Base-by-base conservation (phyloP, 352 stramenopile genomes). In the Pythium phragmitis region DNA sequence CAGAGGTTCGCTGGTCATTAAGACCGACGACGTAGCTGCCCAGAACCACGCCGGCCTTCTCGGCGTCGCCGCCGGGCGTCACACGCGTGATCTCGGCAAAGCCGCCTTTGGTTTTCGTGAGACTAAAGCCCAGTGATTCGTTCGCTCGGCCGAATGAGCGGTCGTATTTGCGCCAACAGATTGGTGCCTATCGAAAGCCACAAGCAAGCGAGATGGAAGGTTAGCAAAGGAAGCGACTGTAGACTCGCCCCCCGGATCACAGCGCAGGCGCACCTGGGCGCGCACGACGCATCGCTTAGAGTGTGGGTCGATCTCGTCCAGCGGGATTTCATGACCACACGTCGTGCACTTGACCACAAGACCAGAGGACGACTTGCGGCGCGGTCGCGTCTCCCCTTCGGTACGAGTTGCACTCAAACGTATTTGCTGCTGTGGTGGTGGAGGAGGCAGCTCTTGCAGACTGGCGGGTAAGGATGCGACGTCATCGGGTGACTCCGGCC, bases 61-160 rank as follows among this genome's bases (percentile, higher is more conserved):
- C 82, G 1, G 87, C 85, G 33, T 76, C 75, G 13, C 87, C 80
- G 16, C 75, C 81, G 0, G 78, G 69, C 2, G 76, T 76, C 17
- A 95, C 62, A n/a, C 78, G 77, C 33, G 76, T 87, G 28, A 95
- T 79, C 51, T 93, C 80, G 1, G 87, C 84, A 68, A 85, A 89
- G 1, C 82, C 82, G 4, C 73, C 81, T 11, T 72, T 79, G 3
- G 81, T 79, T 56, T 92, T 92, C 0, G 79, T 80, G 39, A 95
- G 60, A 19, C 81, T 92, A 39, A 95, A 80, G 17, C 87, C 87
- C 41, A 95, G 70, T 1, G 79, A 72, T 37, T 72, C 68, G 21
- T 65, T 70, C 5, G 73, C 23, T 34, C 65, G 54, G 17, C 80
- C 85, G 45, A 93, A 68, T 14, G 74, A 66, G 33, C 79, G 69